Base-by-base conservation (phyloP, 2,329 filamentous ascomycete genomes). In the Macrophomina tecta region DNA sequence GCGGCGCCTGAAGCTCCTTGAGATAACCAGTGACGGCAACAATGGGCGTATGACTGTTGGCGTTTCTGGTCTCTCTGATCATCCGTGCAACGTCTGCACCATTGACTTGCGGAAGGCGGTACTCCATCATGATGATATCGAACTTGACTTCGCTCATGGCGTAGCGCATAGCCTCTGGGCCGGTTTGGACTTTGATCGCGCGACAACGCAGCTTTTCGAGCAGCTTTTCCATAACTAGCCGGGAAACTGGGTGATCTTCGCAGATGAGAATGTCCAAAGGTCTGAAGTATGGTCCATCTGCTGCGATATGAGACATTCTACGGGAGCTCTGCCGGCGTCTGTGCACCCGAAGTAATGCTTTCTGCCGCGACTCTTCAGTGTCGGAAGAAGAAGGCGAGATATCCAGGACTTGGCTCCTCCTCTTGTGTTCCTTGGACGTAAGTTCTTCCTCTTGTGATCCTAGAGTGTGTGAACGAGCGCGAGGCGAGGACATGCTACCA, bases 181-280 rank as follows among this genome's bases (percentile, higher is more conserved):
- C 95, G 72, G 94, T 97, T 3, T 90, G 86, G 4, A 95, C 94
- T 2, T 92, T 93, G 73, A 99, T 95, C 8, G 94, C 97, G 49
- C 95, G 91, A 74, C 95, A 99, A 42, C 93, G 91, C 42, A 98
- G 83, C 80, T 98, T 99, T 78, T 99, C 95, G 63, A 99, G 85
- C 7, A 99, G 82, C 73, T 97, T 95, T 76, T 99, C 95, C 94
- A 99, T 98, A n/a, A 99, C 94, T 83, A 99, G 89, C 28, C 94
- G 88, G 5, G 95, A 97, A 4, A 99, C 94, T 0, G 95, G 95
- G 77, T 99, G 95, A 74, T 99, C 95, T 80, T 99, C 95, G 76
- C 95, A 98, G 62, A 99, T 97, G 62, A 99, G 84, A 5, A 99
- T 91, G 78, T 99, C 95, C 62, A 99, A 81, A 1, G 95, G 93